These are phyloP conservation scores for Byssoonygena ceratinophila DNA, from an alignment of 2,329 filamentous ascomycete species.

Conservation along the genomic window DNA sequence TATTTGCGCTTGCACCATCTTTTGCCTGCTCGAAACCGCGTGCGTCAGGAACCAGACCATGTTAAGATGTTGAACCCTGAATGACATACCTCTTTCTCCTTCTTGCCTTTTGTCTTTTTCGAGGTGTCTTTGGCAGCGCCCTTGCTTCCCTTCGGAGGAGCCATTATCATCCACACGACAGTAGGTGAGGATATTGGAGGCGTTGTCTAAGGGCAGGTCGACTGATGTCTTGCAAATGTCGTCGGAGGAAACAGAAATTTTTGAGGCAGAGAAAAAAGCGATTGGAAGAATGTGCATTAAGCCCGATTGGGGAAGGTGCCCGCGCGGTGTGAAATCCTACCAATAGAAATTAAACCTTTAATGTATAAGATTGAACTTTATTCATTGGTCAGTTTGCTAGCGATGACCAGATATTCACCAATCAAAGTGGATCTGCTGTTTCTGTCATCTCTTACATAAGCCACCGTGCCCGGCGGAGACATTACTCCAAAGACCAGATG, in stretches of 20 bases:
- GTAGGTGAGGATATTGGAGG: background rate
- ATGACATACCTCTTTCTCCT: conserved; percentile 2
- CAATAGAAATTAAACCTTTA: background rate
- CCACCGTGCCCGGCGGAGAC: background rate
- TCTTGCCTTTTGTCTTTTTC: conserved; percentile 2
- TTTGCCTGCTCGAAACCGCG: conserved; percentile 1
- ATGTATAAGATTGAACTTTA: too few species aligned
- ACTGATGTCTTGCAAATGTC: background rate
- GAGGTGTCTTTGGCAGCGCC: background rate
- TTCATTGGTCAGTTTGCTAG: too few species aligned
- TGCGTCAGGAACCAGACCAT: background rate
- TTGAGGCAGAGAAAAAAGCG: background rate
- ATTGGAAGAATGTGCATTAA: background rate
- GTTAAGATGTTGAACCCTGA: background rate
- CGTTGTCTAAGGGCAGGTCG: background rate
- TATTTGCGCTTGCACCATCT: background rate
- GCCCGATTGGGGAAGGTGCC: conserved; percentile 3
- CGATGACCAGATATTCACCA: too few species aligned
- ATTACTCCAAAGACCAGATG: conserved; percentile 1
- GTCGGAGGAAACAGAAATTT: background rate
- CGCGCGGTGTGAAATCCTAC: background rate
- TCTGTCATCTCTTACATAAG: too few species aligned
- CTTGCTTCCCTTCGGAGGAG: conserved; percentile 7
- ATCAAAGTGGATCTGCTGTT: too few species aligned
- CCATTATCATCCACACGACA: conserved; percentile 1